Evolutionary conservation across 352 stramenopile genomes (phyloP).

Genomic region (Phytophthora pini): DNA sequence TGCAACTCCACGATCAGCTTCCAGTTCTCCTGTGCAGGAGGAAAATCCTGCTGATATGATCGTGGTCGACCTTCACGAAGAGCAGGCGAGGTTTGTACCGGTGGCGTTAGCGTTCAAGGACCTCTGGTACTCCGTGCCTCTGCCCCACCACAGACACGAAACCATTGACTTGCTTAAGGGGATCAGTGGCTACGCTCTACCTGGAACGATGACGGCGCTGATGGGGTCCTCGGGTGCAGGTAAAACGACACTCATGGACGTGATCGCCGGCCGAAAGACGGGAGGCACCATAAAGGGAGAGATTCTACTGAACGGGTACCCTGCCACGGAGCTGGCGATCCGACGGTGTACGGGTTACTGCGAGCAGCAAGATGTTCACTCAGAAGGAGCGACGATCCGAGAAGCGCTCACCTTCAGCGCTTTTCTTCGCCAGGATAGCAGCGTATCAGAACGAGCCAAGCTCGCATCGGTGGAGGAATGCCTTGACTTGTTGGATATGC

Average conservation of each 20-base stretch:
- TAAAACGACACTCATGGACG: conserved; percentile 64
- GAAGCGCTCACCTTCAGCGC: conserved; percentile 91
- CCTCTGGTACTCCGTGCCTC: conserved; percentile 38
- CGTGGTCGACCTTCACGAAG: no score
- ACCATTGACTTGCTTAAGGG: conserved; percentile 76
- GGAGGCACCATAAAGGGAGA: conserved; percentile 65
- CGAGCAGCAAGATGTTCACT: conserved; percentile 31
- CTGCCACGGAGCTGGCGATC: conserved; percentile 32
- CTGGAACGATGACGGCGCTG: conserved; percentile 54
- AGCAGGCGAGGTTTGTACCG: no score
- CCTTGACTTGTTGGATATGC: conserved; percentile 41
- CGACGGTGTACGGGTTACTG: conserved; percentile 44
- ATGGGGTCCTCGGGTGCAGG: conserved; percentile 70
- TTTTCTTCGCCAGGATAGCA: conserved; percentile 60
- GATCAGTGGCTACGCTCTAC: conserved; percentile 55
- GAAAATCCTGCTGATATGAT: no score
- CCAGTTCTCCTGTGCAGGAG: no score
- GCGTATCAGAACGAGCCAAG: conserved; percentile 35
- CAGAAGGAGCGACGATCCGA: conserved; percentile 63
- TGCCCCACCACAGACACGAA: conserved; percentile 16
- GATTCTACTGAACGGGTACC: conserved; percentile 51
- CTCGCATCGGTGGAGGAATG: conserved; percentile 39
- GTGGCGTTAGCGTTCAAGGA: conserved; percentile 45
- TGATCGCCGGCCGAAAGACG: conserved; percentile 89
- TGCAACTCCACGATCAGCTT: no score